Evolutionary conservation across 2,329 filamentous ascomycete genomes (phyloP).

Genomic region (Dryadomyces sulphureus): DNA sequence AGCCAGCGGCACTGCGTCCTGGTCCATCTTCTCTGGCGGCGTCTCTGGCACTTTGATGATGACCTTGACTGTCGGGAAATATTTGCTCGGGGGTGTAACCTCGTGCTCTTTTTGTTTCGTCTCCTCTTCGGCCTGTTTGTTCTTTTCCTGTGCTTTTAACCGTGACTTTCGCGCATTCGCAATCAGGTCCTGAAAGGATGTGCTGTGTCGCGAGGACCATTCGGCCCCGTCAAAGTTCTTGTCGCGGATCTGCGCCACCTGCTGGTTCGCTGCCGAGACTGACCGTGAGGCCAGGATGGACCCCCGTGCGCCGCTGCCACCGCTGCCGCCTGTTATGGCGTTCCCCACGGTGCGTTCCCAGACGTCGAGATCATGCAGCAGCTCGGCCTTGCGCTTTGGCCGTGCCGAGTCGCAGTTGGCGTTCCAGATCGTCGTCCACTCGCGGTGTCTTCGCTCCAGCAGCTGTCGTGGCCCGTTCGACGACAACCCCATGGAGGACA

Average conservation of each 20-base stretch:
- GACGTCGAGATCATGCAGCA: slow-evolving; percentile 63
- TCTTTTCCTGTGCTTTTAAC: slow-evolving; percentile 16
- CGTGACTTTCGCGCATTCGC: slow-evolving; percentile 52
- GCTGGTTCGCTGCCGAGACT: slow-evolving; percentile 10
- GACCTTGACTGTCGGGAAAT: too few relatives aligned
- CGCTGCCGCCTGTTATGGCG: slow-evolving; percentile 16
- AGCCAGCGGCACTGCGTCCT: background rate
- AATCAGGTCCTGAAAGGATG: slow-evolving; percentile 68
- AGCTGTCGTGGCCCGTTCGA: slow-evolving; percentile 51
- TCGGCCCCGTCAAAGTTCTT: slow-evolving; percentile 76
- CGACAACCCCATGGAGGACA: slow-evolving; percentile 67
- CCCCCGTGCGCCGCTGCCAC: slow-evolving; percentile 13
- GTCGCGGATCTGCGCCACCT: slow-evolving; percentile 49
- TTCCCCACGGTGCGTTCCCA: slow-evolving; percentile 80
- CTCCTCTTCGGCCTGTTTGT: background rate
- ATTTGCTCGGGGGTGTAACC: too few relatives aligned
- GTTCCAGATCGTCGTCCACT: slow-evolving; percentile 95
- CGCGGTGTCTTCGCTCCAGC: slow-evolving; percentile 67
- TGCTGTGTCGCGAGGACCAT: slow-evolving; percentile 60
- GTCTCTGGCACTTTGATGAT: background rate
- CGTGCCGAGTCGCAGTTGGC: slow-evolving; percentile 79
- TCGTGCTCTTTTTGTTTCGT: too few relatives aligned
- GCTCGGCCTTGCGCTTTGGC: slow-evolving; percentile 54
- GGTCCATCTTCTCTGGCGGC: too few relatives aligned
- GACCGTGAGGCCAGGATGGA: slow-evolving; percentile 3